Evolutionary conservation across 2,329 filamentous ascomycete species (phyloP).

Genomic region (Phyllosticta capitalensis): DNA sequence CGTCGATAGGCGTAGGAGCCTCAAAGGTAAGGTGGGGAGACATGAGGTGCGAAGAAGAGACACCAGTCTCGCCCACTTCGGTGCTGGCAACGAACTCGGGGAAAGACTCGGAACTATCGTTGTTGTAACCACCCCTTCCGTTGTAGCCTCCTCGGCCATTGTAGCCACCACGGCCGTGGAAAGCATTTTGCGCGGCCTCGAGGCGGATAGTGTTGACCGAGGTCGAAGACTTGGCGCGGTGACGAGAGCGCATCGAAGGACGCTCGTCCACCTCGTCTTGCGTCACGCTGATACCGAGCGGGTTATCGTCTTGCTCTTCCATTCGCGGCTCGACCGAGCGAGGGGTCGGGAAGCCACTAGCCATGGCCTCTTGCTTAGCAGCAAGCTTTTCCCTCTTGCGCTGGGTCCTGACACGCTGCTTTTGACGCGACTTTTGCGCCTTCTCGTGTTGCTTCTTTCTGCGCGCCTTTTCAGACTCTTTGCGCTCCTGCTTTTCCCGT

Average conservation of each 20-base stretch:
- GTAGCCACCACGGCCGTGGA: constrained; percentile 20
- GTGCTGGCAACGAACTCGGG: constrained; percentile 10
- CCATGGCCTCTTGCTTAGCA: not conserved
- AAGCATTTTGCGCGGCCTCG: constrained; percentile 10
- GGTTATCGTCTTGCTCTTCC: not conserved
- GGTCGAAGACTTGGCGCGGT: constrained; percentile 6
- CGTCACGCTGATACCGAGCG: constrained; percentile 7
- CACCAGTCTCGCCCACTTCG: not conserved
- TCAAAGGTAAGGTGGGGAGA: constrained; percentile 6
- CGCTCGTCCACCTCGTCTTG: constrained; percentile 3
- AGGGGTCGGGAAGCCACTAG: constrained; percentile 14
- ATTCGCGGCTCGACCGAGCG: constrained; percentile 1
- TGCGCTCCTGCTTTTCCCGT: constrained; percentile 28
- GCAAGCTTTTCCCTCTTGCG: constrained; percentile 26
- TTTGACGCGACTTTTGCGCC: constrained; percentile 26
- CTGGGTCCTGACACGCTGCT: constrained; percentile 27
- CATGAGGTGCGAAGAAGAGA: not conserved
- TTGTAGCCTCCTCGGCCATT: constrained; percentile 27
- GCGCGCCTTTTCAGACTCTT: constrained; percentile 25
- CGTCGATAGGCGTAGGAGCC: constrained; percentile 9
- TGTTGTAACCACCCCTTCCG: constrained; percentile 23
- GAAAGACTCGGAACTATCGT: constrained; percentile 17
- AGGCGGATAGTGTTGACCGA: constrained; percentile 4
- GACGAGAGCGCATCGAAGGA: constrained; percentile 5
- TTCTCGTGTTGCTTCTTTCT: constrained; percentile 30